Base-by-base conservation (phyloP, 2,329 filamentous ascomycete species). In the Exophiala sp. region DNA sequence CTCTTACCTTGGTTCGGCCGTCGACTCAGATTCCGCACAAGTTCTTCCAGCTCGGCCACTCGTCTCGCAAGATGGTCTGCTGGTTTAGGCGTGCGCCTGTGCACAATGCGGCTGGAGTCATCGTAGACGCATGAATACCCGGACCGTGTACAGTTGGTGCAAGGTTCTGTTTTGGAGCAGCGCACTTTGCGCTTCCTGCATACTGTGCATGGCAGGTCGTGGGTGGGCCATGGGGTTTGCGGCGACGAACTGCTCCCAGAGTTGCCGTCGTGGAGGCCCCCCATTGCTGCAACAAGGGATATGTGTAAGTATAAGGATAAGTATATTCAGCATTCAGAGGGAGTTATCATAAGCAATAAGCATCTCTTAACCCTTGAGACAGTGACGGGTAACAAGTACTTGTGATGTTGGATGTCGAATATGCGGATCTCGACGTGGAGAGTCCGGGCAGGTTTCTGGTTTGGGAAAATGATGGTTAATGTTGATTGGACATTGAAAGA, bases 151-250 rank as follows among this genome's bases (percentile, higher is more conserved):
- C 46, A 49, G 34, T 43, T 43, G 27, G 30, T 27, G 32, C 46
- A 49, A 30, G 46, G 46, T 27, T 49, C 40, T 2, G 46, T 49
- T 18, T 49, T 49, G n/a, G 46, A 49, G n/a, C 46, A 49, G 22
- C 29, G 34, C n/a, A 49, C 46, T 30, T 49, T 49, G 16, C 40
- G 21, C 14, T 41, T 40, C 32, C 46, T 19, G 23, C 46, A 44
- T 16, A 43, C 46, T 11, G 21, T 10, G 32, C 46, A 49, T 1
- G 46, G 46, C 6, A 49, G 32, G 14, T 49, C 46, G 32, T 48
- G 46, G 18, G 35, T 18, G 4, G 35, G 6, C 14, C 2, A 38
- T 4, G 35, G 35, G 35, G 19, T 32, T n/a, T 32, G 29, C 29
- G 6, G 38, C 42, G 19, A 32, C n/a, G 3, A 34, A n/a, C 14